Conservation (phyloP, 2,329 filamentous ascomycete genomes). For the Nemania abortiva region DNA sequence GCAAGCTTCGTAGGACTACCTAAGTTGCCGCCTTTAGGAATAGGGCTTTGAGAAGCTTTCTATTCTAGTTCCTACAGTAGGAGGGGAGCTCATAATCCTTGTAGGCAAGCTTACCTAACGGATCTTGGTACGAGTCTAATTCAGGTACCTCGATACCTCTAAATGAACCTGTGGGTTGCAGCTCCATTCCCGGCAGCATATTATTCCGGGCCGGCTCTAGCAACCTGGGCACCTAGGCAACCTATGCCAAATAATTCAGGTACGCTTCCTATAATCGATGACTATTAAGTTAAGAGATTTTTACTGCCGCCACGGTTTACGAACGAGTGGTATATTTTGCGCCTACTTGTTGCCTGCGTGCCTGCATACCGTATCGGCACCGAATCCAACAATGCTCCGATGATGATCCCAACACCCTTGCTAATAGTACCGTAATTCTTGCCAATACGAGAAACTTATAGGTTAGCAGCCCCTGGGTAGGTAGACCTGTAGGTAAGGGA, state of each 20-base stretch:
- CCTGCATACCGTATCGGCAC: not conserved
- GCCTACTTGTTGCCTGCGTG: not conserved
- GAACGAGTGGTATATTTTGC: no score
- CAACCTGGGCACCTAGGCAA: no score
- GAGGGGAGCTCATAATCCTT: slow-evolving; percentile 3
- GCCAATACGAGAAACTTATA: no score
- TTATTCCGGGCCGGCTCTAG: not conserved
- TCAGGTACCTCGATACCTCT: not conserved
- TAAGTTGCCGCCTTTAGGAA: not conserved
- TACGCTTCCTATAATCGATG: no score
- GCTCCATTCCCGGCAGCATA: not conserved
- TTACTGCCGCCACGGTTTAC: no score
- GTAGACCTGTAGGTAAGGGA: no score
- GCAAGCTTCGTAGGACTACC: not conserved
- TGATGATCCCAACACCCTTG: not conserved
- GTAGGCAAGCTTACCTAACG: slow-evolving; percentile 4
- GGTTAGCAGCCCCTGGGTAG: no score
- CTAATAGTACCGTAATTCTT: no score
- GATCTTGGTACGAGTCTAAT: not conserved
- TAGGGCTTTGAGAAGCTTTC: slow-evolving; percentile 13
- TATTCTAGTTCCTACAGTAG: not conserved
- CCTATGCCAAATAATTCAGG: not conserved
- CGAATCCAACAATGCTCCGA: not conserved
- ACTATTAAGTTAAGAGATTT: no score
- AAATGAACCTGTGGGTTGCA: not conserved